A percentile compares a stretch with the other conserved stretches of the same genome.
Evolutionary conservation across 148 eudicot genomes (phyloP).

Genomic region (Amaranthus hypochondriacus): DNA sequence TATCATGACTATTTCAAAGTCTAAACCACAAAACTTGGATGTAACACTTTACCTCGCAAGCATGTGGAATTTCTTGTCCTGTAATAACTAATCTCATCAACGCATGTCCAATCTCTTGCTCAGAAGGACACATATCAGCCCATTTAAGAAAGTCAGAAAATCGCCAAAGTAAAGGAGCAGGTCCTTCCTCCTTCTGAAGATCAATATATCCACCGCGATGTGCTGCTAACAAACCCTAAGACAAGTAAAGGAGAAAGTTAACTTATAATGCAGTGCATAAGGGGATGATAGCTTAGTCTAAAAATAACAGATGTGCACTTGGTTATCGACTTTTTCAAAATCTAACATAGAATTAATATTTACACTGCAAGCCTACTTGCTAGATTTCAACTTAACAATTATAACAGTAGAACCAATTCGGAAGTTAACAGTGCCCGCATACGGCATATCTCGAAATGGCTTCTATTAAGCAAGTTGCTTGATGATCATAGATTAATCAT

Average conservation of each 20-base stretch:
- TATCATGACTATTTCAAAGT: not conserved
- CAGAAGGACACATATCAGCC: slow-evolving; percentile 97
- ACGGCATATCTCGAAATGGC: no score
- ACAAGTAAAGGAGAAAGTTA: slow-evolving; percentile 21
- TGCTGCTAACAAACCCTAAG: slow-evolving; percentile 93
- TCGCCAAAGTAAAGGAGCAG: slow-evolving; percentile 97
- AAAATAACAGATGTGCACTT: not conserved
- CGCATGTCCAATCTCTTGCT: slow-evolving; percentile 95
- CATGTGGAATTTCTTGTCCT: slow-evolving; percentile 98
- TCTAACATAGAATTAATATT: no score
- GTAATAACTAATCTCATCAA: slow-evolving; percentile 93
- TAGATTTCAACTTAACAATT: no score
- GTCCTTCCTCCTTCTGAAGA: slow-evolving; percentile 95
- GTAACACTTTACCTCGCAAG: slow-evolving; percentile 71
- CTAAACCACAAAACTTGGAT: not conserved
- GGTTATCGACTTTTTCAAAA: no score
- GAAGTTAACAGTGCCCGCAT: no score
- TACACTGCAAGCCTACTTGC: no score
- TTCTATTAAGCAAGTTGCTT: no score
- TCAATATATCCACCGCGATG: slow-evolving; percentile 99
- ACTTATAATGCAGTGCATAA: not conserved
- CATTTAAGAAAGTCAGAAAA: slow-evolving; percentile 91
- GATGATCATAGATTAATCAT: no score
- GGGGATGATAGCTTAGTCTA: not conserved
- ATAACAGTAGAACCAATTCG: no score